These are phyloP conservation scores for Cyberlindnera galapagoensis DNA, from an alignment of 805 yeast species.

Conservation along the genomic window DNA sequence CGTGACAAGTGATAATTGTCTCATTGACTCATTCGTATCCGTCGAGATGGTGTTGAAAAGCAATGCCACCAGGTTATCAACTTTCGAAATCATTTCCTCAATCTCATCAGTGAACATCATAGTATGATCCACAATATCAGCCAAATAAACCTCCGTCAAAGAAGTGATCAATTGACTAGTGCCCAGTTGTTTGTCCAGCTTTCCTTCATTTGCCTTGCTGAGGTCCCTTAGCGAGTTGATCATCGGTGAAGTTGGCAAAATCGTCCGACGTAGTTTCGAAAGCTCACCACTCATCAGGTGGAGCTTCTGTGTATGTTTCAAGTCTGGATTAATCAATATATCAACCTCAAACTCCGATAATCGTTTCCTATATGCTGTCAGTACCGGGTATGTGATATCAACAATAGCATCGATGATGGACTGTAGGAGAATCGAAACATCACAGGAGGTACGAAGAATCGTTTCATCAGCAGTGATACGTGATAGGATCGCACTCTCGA, in stretches of 20 bases:
- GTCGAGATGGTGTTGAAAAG: conserved; percentile 54
- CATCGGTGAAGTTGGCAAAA: conserved; percentile 41
- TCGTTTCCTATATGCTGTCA: conserved; percentile 43
- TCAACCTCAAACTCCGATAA: conserved; percentile 46
- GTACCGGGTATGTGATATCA: conserved; percentile 46
- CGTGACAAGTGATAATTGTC: conserved; percentile 46
- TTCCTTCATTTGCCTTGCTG: conserved; percentile 12
- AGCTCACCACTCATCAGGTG: conserved; percentile 51
- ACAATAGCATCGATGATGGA: conserved; percentile 49
- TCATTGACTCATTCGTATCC: conserved; percentile 49
- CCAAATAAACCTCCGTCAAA: conserved; percentile 39
- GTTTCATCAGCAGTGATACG: conserved; percentile 41
- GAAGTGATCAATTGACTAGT: conserved; percentile 30
- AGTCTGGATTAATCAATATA: conserved; percentile 41
- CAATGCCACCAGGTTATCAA: conserved; percentile 43
- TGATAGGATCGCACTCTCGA: conserved; percentile 44
- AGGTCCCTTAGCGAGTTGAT: conserved; percentile 40
- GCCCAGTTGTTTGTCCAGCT: neutral
- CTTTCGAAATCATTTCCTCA: conserved; percentile 45
- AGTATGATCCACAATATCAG: conserved; percentile 53
- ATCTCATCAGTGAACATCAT: conserved; percentile 45
- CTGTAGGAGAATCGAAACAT: conserved; percentile 46
- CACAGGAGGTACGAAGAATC: conserved; percentile 42
- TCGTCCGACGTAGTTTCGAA: conserved; percentile 37
- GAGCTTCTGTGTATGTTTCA: conserved; percentile 44